Percentiles rank a stretch among this genome's conserved stretches.
These are phyloP conservation scores for Pseudotulostoma volvatum DNA, from an alignment of 495 filamentous ascomycete species.

Conservation along the genomic window DNA sequence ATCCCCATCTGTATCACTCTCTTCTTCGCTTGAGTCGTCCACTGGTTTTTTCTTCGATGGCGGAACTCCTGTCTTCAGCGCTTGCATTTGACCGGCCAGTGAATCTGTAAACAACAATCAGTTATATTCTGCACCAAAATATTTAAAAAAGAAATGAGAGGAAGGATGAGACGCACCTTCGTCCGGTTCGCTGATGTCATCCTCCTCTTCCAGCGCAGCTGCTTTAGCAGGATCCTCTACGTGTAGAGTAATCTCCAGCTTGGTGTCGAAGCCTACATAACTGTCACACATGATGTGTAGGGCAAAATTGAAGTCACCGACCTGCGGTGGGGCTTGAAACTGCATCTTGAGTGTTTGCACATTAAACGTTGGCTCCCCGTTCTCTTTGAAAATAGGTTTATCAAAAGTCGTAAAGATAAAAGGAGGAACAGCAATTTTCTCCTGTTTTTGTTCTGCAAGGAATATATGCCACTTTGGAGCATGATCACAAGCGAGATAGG, in stretches of 20 bases:
- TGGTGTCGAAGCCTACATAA: constrained; percentile 83
- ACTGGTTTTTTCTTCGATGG: constrained; percentile 35
- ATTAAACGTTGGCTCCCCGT: constrained; percentile 68
- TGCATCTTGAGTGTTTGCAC: constrained; percentile 95
- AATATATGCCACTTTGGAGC: constrained; percentile 86
- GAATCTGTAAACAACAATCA: constrained; percentile 52
- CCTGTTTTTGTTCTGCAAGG: constrained; percentile 81
- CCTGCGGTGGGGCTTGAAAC: constrained; percentile 88
- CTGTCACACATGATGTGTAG: constrained; percentile 87
- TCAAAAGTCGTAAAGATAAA: constrained; percentile 84
- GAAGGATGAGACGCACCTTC: constrained; percentile 50
- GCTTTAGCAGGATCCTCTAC: constrained; percentile 87
- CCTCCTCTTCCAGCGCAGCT: constrained; percentile 53
- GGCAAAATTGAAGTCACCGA: constrained; percentile 79
- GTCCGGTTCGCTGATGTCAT: constrained; percentile 94
- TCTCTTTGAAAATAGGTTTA: constrained; percentile 58
- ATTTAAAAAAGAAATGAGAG: not conserved
- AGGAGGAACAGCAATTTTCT: constrained; percentile 86
- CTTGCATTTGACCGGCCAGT: constrained; percentile 86
- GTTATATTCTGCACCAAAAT: constrained; percentile 11
- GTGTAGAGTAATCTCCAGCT: constrained; percentile 69
- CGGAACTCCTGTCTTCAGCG: constrained; percentile 55
- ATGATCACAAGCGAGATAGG: constrained; percentile 77
- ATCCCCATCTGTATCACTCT: constrained; percentile 82
- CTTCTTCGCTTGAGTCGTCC: constrained; percentile 47